These are phyloP conservation scores for Nakazawaea holstii DNA, from an alignment of 805 yeast species.

Conservation along the genomic window DNA sequence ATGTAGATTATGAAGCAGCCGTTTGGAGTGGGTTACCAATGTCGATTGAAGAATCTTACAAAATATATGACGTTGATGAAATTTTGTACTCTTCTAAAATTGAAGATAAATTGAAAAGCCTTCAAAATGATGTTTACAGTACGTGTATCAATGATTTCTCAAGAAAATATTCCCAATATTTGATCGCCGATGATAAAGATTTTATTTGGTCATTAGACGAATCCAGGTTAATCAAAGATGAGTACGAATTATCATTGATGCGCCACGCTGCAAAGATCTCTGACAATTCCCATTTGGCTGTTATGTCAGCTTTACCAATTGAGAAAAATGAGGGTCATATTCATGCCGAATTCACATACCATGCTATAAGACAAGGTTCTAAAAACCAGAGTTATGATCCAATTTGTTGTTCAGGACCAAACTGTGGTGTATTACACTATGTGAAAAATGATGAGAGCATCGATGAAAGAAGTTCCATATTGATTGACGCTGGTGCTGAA, in stretches of 20 bases:
- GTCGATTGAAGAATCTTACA: conserved; percentile 54
- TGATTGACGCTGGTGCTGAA: conserved; percentile 97
- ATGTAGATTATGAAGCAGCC: conserved; percentile 80
- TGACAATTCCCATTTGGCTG: conserved; percentile 85
- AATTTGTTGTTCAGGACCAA: conserved; percentile 90
- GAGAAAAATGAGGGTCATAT: conserved; percentile 85
- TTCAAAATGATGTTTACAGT: conserved; percentile 35
- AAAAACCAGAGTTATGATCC: conserved; percentile 90
- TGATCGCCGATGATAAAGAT: conserved; percentile 39
- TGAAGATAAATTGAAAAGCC: conserved; percentile 24
- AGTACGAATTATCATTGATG: conserved; percentile 71
- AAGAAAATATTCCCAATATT: conserved; percentile 25
- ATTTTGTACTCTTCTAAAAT: conserved; percentile 61
- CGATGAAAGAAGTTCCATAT: conserved; percentile 54
- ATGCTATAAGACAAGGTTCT: conserved; percentile 90
- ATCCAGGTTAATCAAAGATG: conserved; percentile 79
- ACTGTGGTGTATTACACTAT: conserved; percentile 88
- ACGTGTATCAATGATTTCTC: conserved; percentile 48
- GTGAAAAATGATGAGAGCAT: conserved; percentile 70
- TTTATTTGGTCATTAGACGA: conserved; percentile 80
- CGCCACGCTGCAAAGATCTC: conserved; percentile 78
- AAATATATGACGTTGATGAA: conserved; percentile 74
- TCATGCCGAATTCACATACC: conserved; percentile 94
- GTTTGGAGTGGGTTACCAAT: conserved; percentile 96
- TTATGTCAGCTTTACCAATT: conserved; percentile 87